Evolutionary conservation across 495 filamentous ascomycete species (phyloP).

Genomic region (Apodospora peruviana): DNA sequence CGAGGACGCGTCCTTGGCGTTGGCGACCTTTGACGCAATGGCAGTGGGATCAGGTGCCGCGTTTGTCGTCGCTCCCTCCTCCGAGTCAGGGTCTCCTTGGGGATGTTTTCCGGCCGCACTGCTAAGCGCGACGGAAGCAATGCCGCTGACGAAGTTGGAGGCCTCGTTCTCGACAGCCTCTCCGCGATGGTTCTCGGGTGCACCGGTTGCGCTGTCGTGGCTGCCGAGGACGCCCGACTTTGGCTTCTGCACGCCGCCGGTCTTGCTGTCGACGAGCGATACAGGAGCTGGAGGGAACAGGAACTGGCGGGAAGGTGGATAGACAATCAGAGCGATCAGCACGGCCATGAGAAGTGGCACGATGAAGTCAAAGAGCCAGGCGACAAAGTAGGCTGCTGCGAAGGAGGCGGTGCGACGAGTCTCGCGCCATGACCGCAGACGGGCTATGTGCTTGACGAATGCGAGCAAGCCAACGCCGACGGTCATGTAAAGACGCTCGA

Average conservation of each 20-base stretch:
- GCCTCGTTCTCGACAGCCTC: constrained; percentile 86
- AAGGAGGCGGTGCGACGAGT: constrained; percentile 62
- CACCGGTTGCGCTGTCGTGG: constrained; percentile 73
- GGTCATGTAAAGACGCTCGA: constrained; percentile 85
- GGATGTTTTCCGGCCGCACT: constrained; percentile 71
- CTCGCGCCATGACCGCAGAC: constrained; percentile 79
- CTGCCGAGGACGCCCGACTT: constrained; percentile 66
- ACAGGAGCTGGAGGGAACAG: constrained; percentile 75
- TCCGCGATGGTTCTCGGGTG: constrained; percentile 77
- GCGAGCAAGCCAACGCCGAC: constrained; percentile 63
- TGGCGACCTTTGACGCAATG: constrained; percentile 41
- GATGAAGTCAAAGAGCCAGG: constrained; percentile 75
- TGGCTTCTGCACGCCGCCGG: constrained; percentile 64
- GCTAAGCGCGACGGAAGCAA: constrained; percentile 67
- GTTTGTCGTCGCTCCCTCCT: constrained; percentile 40
- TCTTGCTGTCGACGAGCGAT: constrained; percentile 54
- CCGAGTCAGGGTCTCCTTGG: constrained; percentile 40
- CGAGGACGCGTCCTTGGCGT: constrained; percentile 52
- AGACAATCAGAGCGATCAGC: constrained; percentile 60
- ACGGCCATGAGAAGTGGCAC: constrained; percentile 51
- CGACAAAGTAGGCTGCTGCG: constrained; percentile 60
- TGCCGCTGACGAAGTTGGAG: constrained; percentile 70
- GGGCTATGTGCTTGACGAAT: constrained; percentile 65
- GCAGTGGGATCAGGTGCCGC: constrained; percentile 57
- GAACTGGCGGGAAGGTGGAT: constrained; percentile 54